These are phyloP conservation scores for Lepidium didymum DNA, from an alignment of 345 rosid species.

Conservation along the genomic window DNA sequence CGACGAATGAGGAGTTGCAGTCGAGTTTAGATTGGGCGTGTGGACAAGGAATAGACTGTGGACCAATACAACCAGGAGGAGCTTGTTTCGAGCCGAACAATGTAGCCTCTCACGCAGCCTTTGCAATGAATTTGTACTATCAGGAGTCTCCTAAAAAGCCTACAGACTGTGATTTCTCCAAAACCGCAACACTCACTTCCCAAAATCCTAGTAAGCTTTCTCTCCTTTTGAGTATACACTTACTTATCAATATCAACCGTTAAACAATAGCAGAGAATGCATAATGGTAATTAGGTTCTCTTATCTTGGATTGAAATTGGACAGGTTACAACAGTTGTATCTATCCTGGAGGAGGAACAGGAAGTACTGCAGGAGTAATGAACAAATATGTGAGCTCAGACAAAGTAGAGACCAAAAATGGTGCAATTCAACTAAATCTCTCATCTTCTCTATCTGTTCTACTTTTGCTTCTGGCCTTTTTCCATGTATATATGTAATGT, in stretches of 20 bases:
- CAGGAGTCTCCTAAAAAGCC: constrained; percentile 44
- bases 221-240: neutral
- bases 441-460: constrained; percentile 9
- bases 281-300: neutral
- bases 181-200: constrained; percentile 58
- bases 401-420: constrained; percentile 18
- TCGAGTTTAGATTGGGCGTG: constrained; percentile 77
- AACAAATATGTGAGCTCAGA: constrained; percentile 29
- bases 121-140: constrained; percentile 79
- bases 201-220: constrained; percentile 64
- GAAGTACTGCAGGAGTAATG: constrained; percentile 5
- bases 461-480: neutral
- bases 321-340: constrained; percentile 56
- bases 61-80: constrained; percentile 73
- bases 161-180: constrained; percentile 67
- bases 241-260: neutral
- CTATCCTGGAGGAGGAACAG: constrained; percentile 50
- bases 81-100: constrained; percentile 78
- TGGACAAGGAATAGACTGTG: constrained; percentile 66
- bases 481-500: constrained; percentile 20
- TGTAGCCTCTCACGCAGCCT: constrained; percentile 66
- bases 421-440: constrained; percentile 2
- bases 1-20: constrained; percentile 52
- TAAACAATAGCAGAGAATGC: neutral
- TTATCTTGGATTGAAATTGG: neutral